Conservation (phyloP, 768 basidiomycete species). For the Porphyrellus cyaneotinctus region DNA sequence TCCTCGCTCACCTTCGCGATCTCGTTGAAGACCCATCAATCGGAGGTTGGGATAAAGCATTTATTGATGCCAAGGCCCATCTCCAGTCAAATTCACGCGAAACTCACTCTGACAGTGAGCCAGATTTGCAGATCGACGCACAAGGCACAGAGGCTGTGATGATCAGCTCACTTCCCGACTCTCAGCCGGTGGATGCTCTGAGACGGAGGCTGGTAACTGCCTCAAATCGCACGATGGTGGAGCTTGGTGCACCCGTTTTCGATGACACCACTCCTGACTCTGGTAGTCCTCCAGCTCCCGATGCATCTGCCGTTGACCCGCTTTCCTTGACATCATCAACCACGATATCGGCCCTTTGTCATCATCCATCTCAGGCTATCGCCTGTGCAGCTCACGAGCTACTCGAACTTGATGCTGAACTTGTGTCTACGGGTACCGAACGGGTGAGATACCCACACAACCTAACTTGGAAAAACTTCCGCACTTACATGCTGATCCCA, state of each 20-base stretch:
- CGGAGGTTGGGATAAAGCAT: slow-evolving; percentile 68
- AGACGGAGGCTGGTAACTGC: slow-evolving; percentile 53
- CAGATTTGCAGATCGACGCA: slow-evolving; percentile 34
- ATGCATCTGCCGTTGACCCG: slow-evolving; percentile 6
- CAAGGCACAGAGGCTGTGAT: slow-evolving; percentile 45
- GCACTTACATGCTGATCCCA: slow-evolving; percentile 82
- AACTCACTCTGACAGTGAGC: slow-evolving; percentile 12
- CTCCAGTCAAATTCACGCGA: slow-evolving; percentile 28
- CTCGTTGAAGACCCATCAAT: slow-evolving; percentile 39
- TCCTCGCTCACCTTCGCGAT: slow-evolving; percentile 43
- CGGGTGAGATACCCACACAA: slow-evolving; percentile 80
- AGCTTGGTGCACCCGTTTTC: slow-evolving; percentile 1
- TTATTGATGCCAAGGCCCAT: slow-evolving; percentile 44
- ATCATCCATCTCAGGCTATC: slow-evolving; percentile 66
- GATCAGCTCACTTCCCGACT: slow-evolving; percentile 50
- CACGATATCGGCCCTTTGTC: slow-evolving; percentile 43
- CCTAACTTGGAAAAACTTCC: slow-evolving; percentile 76
- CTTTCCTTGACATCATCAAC: slow-evolving; percentile 12
- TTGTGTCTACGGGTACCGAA: slow-evolving; percentile 66
- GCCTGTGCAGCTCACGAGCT: slow-evolving; percentile 70
- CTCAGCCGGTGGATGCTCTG: slow-evolving; percentile 47
- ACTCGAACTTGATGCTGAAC: slow-evolving; percentile 69
- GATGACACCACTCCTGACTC: slow-evolving; percentile 1
- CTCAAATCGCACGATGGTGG: slow-evolving; percentile 1
- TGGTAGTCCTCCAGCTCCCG: slow-evolving; percentile 2